Percentiles rank a stretch among this genome's conserved stretches.
phyloP scores from a whole-genome alignment of 768 basidiomycete genomes.

The Gymnopilus junonius region DNA sequence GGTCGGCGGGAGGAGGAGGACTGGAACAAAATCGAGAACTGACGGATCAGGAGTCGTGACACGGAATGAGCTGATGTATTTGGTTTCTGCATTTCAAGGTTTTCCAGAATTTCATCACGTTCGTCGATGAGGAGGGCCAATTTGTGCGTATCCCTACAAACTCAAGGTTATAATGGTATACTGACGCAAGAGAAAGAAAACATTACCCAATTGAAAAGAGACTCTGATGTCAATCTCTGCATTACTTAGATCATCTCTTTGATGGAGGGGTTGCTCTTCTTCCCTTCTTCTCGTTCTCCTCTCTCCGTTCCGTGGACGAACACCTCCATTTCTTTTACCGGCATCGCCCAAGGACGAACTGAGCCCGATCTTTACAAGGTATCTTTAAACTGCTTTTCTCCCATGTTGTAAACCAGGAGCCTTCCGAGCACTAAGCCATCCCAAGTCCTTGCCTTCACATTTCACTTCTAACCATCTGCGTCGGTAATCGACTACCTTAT shows the following conservation, averaged over 20 bases:
- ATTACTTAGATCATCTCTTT: slow-evolving; percentile 42
- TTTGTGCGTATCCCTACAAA: slow-evolving; percentile 64
- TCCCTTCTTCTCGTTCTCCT: slow-evolving; percentile 36
- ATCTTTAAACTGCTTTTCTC: slow-evolving; percentile 75
- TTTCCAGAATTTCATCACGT: slow-evolving; percentile 76
- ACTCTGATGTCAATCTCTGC: slow-evolving; percentile 71
- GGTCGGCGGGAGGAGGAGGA: slow-evolving; percentile 44
- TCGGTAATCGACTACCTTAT: slow-evolving; percentile 55
- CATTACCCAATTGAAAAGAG: slow-evolving; percentile 77
- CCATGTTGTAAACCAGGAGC: slow-evolving; percentile 76
- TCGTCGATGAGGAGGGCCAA: slow-evolving; percentile 75
- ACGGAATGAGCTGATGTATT: slow-evolving; percentile 77
- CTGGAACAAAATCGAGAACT: slow-evolving; percentile 54
- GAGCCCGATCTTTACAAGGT: slow-evolving; percentile 66
- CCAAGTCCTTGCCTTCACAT: slow-evolving; percentile 75
- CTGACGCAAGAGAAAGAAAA: slow-evolving; percentile 6
- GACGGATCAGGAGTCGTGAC: slow-evolving; percentile 77
- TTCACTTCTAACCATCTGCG: slow-evolving; percentile 63
- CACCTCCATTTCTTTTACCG: slow-evolving; percentile 29
- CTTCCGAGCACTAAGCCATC: slow-evolving; percentile 65
- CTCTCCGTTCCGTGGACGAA: slow-evolving; percentile 32
- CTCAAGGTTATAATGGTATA: neutral
- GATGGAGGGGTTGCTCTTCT: slow-evolving; percentile 46
- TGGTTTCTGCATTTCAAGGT: slow-evolving; percentile 82
- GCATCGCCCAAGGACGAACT: slow-evolving; percentile 55